These are phyloP conservation scores for Amanita pseudoporphyria DNA, from an alignment of 768 basidiomycete genomes.

Conservation along the genomic window DNA sequence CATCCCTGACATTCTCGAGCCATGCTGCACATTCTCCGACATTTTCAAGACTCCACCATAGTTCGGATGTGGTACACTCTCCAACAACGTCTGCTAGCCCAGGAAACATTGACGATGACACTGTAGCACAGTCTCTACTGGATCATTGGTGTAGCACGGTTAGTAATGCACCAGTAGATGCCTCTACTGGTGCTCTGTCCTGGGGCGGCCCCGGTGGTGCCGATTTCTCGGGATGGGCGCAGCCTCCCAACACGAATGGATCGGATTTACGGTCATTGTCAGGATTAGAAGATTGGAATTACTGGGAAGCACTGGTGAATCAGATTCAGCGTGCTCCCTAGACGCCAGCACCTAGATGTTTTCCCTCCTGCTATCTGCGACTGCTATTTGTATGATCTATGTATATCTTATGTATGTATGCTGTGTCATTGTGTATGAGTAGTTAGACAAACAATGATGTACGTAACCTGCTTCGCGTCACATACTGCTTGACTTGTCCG, in stretches of 20 bases:
- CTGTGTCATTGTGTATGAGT: neutral
- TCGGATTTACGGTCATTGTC: conserved; percentile 36
- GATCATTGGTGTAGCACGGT: conserved; percentile 85
- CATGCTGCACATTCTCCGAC: conserved; percentile 38
- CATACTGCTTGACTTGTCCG: neutral
- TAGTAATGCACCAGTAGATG: conserved; percentile 52
- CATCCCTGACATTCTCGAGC: conserved; percentile 17
- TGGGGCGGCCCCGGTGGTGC: conserved; percentile 52
- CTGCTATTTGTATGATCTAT: neutral
- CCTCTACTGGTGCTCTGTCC: conserved; percentile 37
- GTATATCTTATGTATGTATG: neutral
- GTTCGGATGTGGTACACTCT: conserved; percentile 39
- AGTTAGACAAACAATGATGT: conserved; percentile 1
- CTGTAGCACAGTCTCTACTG: conserved; percentile 64
- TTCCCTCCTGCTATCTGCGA: conserved; percentile 1
- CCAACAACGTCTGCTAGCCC: conserved; percentile 65
- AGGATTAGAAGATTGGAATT: conserved; percentile 61
- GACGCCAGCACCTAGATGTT: conserved; percentile 2
- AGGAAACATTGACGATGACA: conserved; percentile 56
- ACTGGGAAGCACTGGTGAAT: conserved; percentile 75
- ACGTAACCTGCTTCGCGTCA: conserved; percentile 8
- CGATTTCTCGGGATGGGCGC: conserved; percentile 54
- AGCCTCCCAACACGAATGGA: conserved; percentile 28
- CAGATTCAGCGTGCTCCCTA: conserved; percentile 37
- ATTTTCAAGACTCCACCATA: conserved; percentile 53